Conservation (phyloP, 805 yeast species). For the Candida mattraensis region DNA sequence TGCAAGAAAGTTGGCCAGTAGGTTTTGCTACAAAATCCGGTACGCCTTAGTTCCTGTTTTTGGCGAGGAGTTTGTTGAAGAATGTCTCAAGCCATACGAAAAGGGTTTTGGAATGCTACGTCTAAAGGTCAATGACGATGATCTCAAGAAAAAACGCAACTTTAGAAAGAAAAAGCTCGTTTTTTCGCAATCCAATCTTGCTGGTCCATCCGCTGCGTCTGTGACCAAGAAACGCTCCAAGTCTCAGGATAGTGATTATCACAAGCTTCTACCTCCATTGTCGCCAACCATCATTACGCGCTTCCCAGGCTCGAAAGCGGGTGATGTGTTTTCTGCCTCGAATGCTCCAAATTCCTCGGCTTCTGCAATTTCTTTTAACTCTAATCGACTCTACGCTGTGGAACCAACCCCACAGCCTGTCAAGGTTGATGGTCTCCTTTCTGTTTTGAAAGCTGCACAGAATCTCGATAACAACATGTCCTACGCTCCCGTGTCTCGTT, state of each 20-base stretch:
- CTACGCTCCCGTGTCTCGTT: slow-evolving; percentile 2
- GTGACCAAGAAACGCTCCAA: slow-evolving; percentile 6
- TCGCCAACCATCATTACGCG: slow-evolving; percentile 16
- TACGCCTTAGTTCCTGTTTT: slow-evolving; percentile 76
- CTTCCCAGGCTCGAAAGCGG: slow-evolving; percentile 7
- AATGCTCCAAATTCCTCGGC: too few relatives aligned
- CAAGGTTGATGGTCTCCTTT: slow-evolving; percentile 23
- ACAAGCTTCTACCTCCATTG: slow-evolving; percentile 19
- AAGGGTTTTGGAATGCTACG: slow-evolving; percentile 65
- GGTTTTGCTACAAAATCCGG: slow-evolving; percentile 77
- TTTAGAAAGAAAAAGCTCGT: slow-evolving; percentile 21
- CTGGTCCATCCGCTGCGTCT: slow-evolving; percentile 2
- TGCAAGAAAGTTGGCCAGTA: slow-evolving; percentile 64
- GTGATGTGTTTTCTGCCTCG: too few relatives aligned
- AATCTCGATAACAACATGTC: slow-evolving; percentile 15
- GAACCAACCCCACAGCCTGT: slow-evolving; percentile 8
- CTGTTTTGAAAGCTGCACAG: slow-evolving; percentile 29
- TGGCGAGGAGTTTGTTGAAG: slow-evolving; percentile 65
- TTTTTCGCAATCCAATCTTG: slow-evolving; percentile 1
- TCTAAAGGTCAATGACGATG: slow-evolving; percentile 35
- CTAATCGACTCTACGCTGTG: too few relatives aligned
- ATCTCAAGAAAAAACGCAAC: slow-evolving; percentile 24
- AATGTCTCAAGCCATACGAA: slow-evolving; percentile 59
- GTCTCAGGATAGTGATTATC: slow-evolving; percentile 8
- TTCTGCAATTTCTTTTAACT: too few relatives aligned